phyloP scores from a whole-genome alignment of 2,329 filamentous ascomycete genomes.

The Colletotrichum falcatum region DNA sequence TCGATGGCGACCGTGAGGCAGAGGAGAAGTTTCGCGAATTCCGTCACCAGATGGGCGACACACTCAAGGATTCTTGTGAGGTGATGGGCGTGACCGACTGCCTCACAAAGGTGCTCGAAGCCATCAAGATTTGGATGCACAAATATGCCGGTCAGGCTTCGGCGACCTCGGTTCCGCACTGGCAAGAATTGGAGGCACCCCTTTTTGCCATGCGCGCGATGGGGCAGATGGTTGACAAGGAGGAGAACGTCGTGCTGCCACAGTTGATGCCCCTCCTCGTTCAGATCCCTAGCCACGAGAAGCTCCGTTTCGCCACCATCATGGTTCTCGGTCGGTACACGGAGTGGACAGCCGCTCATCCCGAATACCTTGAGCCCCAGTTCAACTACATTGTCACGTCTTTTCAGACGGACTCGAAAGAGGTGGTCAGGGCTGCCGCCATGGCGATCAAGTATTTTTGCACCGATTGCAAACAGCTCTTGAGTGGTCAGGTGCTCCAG shows the following conservation, averaged over 20 bases:
- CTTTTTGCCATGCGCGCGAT: conserved; percentile 96
- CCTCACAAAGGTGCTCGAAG: conserved; percentile 85
- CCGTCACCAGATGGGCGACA: conserved; percentile 96
- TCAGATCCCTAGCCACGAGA: conserved; percentile 94
- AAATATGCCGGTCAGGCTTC: conserved; percentile 83
- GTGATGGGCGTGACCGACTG: conserved; percentile 95
- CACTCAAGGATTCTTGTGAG: conserved; percentile 95
- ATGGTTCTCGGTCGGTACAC: conserved; percentile 98
- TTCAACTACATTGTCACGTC: conserved; percentile 96
- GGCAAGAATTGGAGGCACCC: conserved; percentile 96
- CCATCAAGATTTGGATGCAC: conserved; percentile 90
- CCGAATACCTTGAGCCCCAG: conserved; percentile 90
- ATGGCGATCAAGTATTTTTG: conserved; percentile 98
- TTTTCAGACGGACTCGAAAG: conserved; percentile 88
- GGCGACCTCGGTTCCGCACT: conserved; percentile 83
- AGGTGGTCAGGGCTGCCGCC: conserved; percentile 91
- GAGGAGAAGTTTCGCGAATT: conserved; percentile 98
- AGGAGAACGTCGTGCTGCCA: conserved; percentile 88
- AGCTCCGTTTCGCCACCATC: conserved; percentile 97
- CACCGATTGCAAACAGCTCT: conserved; percentile 88
- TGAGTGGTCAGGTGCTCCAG: conserved; percentile 85
- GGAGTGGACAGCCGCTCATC: conserved; percentile 95
- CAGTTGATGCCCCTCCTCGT: conserved; percentile 94
- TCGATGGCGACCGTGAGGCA: conserved; percentile 93
- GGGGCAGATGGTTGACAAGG: conserved; percentile 93